These are phyloP conservation scores for Rubia tinctorum DNA, from an alignment of 305 asterid genomes.

Conservation along the genomic window DNA sequence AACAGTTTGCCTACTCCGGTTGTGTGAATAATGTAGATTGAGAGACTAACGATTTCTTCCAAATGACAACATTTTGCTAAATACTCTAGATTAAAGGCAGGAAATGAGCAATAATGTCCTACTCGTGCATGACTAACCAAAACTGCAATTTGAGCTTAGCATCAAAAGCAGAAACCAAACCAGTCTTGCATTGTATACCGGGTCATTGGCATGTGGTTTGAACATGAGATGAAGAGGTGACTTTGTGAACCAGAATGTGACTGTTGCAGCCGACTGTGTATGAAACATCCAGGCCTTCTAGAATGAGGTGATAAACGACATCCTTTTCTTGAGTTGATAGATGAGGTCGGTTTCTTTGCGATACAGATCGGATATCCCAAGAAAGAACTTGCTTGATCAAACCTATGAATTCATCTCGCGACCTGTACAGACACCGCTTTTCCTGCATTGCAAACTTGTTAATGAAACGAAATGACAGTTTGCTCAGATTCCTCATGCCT, in stretches of 20 bases:
- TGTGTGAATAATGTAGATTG: too few species aligned
- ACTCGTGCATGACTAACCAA: neutral
- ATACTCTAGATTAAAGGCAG: too few species aligned
- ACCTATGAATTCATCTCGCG: constrained; percentile 54
- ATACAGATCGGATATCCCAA: constrained; percentile 84
- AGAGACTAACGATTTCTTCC: too few species aligned
- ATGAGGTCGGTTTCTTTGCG: constrained; percentile 64
- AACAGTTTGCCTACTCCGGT: too few species aligned
- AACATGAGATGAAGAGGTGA: constrained; percentile 20
- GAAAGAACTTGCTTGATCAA: constrained; percentile 76
- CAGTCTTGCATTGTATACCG: neutral
- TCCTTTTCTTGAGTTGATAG: too few species aligned
- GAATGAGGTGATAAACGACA: constrained; percentile 55
- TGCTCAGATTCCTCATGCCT: too few species aligned
- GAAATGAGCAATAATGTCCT: neutral
- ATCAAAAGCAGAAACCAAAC: neutral
- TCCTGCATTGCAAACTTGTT: constrained; percentile 32
- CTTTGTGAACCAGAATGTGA: constrained; percentile 61
- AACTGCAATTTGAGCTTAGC: neutral
- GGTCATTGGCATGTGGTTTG: neutral
- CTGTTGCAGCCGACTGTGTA: constrained; percentile 60
- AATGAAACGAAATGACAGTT: too few species aligned
- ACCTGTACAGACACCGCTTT: constrained; percentile 60
- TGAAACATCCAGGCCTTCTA: constrained; percentile 68
- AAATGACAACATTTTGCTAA: neutral